Conservation (phyloP, 2,329 filamentous ascomycete species). For the Stachybotrys echinatus region DNA sequence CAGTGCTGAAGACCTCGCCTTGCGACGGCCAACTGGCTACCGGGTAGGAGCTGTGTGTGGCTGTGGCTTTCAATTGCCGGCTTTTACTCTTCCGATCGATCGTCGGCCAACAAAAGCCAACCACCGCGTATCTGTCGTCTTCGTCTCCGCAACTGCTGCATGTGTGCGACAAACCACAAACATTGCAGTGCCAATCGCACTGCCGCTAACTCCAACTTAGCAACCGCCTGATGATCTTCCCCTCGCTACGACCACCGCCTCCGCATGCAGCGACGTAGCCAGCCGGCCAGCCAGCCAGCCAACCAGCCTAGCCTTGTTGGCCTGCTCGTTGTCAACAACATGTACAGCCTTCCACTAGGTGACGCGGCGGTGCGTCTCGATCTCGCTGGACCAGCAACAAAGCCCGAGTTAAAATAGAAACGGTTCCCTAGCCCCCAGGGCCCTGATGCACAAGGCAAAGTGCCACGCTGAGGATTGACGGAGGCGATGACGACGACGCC, state of each 20-base stretch:
- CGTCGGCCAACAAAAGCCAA: background rate
- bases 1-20: too few species aligned
- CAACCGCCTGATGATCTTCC: background rate
- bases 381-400: background rate
- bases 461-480: too few species aligned
- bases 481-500: too few species aligned
- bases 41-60: background rate
- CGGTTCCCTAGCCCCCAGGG: background rate
- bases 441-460: too few species aligned
- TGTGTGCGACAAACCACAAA: background rate
- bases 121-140: background rate
- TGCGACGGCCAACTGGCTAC: too few species aligned
- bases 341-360: too few species aligned
- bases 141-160: background rate
- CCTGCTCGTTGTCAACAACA: too few species aligned
- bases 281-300: too few species aligned
- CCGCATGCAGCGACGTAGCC: too few species aligned
- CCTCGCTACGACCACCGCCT: background rate
- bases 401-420: background rate
- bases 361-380: too few species aligned
- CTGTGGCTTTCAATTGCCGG: background rate
- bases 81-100: background rate
- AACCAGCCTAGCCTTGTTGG: too few species aligned
- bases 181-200: background rate
- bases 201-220: background rate